Conservation (phyloP, 768 basidiomycete genomes). For the Termitomyces sp. region DNA sequence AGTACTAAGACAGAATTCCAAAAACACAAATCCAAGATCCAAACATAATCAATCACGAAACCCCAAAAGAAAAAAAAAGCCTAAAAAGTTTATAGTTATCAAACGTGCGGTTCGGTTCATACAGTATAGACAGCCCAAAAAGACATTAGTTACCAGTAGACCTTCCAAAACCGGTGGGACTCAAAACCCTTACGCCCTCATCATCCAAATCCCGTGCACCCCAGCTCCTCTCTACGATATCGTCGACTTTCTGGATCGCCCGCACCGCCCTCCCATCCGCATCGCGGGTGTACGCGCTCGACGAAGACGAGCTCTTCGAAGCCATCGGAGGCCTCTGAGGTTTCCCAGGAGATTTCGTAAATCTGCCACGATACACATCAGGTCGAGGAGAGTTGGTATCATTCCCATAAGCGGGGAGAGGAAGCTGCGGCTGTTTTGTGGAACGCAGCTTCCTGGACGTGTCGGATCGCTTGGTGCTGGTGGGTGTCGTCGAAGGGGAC, state of each 20-base stretch:
- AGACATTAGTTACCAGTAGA: not conserved
- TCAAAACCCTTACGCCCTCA: constrained; percentile 17
- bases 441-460: constrained; percentile 1
- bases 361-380: constrained; percentile 10
- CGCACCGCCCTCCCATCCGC: constrained; percentile 14
- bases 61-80: not conserved
- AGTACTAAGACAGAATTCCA: not conserved
- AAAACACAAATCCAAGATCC: not conserved
- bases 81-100: not conserved
- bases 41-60: not conserved
- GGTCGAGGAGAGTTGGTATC: constrained; percentile 10
- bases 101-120: not conserved
- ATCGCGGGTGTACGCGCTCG: not conserved
- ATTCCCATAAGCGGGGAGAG: constrained; percentile 1
- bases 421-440: not conserved
- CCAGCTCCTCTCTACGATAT: constrained; percentile 32
- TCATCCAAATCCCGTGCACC: constrained; percentile 19
- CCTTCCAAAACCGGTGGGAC: constrained; percentile 20
- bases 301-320: constrained; percentile 6
- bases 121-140: not conserved
- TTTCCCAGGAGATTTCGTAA: constrained; percentile 2
- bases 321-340: constrained; percentile 3
- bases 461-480: not conserved
- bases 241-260: constrained; percentile 27
- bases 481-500: not conserved